phyloP scores from a whole-genome alignment of 1,139 yeast genomes.

The Geotrichum citri-aurantii region DNA sequence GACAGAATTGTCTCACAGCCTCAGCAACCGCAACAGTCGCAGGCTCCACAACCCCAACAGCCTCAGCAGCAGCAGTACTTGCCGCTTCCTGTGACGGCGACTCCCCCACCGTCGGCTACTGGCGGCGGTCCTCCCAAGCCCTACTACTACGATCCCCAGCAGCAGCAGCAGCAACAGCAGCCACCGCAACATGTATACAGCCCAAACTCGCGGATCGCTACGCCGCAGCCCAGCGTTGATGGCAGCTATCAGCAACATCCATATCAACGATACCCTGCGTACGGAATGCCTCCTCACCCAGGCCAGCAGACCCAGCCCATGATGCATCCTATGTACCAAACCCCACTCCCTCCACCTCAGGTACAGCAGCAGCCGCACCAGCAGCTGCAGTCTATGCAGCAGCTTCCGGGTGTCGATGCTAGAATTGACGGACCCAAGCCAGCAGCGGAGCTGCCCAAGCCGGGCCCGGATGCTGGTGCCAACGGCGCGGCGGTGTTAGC shows the following conservation, averaged over 20 bases:
- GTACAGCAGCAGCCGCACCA: background rate
- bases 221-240: constrained; percentile 9
- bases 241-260: constrained; percentile 4
- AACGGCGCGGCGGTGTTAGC: background rate
- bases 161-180: background rate
- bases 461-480: background rate
- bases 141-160: constrained; percentile 9
- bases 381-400: background rate
- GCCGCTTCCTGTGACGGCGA: constrained; percentile 10
- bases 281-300: constrained; percentile 10
- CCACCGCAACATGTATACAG: constrained; percentile 6
- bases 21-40: constrained; percentile 3
- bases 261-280: constrained; percentile 8
- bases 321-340: constrained; percentile 6
- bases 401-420: background rate
- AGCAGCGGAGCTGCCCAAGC: background rate
- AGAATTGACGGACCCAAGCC: background rate
- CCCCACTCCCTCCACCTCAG: background rate
- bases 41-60: background rate
- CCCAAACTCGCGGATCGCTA: constrained; percentile 13
- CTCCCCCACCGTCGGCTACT: constrained; percentile 13
- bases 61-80: constrained; percentile 3
- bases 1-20: constrained; percentile 13
- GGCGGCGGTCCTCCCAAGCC: constrained; percentile 4
- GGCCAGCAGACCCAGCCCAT: constrained; percentile 3